Evolutionary conservation across 2,329 filamentous ascomycete species (phyloP).

Genomic region (Neocatenulostroma microsporum): DNA sequence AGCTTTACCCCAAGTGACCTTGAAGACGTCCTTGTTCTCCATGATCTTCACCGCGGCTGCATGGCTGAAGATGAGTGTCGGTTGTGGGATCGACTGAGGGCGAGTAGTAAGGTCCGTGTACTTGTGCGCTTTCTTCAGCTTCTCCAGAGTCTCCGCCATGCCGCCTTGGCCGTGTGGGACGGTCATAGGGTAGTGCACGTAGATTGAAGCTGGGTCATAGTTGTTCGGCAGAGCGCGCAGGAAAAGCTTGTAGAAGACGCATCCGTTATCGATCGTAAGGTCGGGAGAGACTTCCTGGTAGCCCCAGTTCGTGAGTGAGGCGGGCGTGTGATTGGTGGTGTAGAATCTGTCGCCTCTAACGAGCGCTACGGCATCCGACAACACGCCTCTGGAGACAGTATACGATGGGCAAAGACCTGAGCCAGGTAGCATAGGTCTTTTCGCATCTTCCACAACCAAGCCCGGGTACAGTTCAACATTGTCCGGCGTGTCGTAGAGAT

Average conservation of each 20-base stretch:
- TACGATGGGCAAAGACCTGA: constrained; percentile 48
- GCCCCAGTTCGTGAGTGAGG: constrained; percentile 33
- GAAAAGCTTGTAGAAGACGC: constrained; percentile 46
- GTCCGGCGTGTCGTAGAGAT: constrained; percentile 56
- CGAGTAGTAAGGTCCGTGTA: constrained; percentile 35
- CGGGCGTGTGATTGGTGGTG: constrained; percentile 36
- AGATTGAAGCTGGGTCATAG: constrained; percentile 42
- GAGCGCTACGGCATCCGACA: constrained; percentile 53
- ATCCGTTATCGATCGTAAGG: constrained; percentile 39
- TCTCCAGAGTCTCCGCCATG: constrained; percentile 36
- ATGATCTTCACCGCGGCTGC: constrained; percentile 38
- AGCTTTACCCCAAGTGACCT: constrained; percentile 41
- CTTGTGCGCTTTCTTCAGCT: constrained; percentile 21
- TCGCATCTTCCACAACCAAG: constrained; percentile 52
- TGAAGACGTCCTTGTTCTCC: constrained; percentile 36
- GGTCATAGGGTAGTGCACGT: constrained; percentile 44
- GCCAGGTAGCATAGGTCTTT: constrained; percentile 45
- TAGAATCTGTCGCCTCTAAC: constrained; percentile 55
- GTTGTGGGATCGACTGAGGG: constrained; percentile 24
- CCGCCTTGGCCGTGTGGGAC: constrained; percentile 33
- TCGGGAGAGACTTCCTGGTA: constrained; percentile 43
- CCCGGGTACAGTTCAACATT: constrained; percentile 64
- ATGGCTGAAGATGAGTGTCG: constrained; percentile 39
- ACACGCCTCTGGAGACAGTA: constrained; percentile 48
- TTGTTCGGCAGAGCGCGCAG: constrained; percentile 44